phyloP scores from a whole-genome alignment of 2,329 filamentous ascomycete species.

The Coniochaeta sp. region DNA sequence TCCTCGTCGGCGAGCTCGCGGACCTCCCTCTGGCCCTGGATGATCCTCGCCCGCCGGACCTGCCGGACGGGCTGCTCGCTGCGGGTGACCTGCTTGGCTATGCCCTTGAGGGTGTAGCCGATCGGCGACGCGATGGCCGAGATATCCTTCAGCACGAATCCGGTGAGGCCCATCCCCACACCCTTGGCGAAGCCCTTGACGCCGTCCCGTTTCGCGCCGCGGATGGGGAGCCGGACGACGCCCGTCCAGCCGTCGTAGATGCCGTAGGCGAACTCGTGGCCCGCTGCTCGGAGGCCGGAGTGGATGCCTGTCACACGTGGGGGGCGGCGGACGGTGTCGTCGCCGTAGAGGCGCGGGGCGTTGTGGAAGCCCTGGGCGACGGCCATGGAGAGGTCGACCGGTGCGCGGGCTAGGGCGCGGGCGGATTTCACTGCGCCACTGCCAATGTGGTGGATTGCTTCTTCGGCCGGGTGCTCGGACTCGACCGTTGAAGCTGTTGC shows the following conservation, averaged over 20 bases:
- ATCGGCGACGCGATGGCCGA: constrained; percentile 53
- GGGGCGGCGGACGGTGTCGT: constrained; percentile 59
- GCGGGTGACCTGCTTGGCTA: constrained; percentile 52
- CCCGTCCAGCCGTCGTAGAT: constrained; percentile 61
- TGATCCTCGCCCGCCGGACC: constrained; percentile 50
- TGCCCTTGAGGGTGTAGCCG: constrained; percentile 57
- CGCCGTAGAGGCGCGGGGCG: constrained; percentile 62
- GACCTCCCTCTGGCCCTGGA: constrained; percentile 47
- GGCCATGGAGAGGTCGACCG: constrained; percentile 54
- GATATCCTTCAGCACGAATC: constrained; percentile 58
- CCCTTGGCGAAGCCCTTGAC: constrained; percentile 40
- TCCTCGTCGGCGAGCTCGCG: constrained; percentile 24
- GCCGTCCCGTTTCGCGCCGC: constrained; percentile 44
- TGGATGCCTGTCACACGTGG: constrained; percentile 57
- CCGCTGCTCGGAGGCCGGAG: constrained; percentile 55
- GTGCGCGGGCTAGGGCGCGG: constrained; percentile 45
- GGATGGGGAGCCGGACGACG: constrained; percentile 51
- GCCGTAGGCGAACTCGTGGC: constrained; percentile 55
- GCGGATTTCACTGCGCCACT: constrained; percentile 44
- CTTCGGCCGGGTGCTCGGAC: constrained; percentile 24
- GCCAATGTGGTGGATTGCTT: constrained; percentile 43
- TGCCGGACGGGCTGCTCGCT: constrained; percentile 43
- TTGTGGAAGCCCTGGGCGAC: constrained; percentile 66
- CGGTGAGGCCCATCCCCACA: constrained; percentile 55
- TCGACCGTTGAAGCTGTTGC: constrained; percentile 18